phyloP scores from a whole-genome alignment of 2,329 filamentous ascomycete genomes.

The Paracorniculantispora psalliotae region DNA sequence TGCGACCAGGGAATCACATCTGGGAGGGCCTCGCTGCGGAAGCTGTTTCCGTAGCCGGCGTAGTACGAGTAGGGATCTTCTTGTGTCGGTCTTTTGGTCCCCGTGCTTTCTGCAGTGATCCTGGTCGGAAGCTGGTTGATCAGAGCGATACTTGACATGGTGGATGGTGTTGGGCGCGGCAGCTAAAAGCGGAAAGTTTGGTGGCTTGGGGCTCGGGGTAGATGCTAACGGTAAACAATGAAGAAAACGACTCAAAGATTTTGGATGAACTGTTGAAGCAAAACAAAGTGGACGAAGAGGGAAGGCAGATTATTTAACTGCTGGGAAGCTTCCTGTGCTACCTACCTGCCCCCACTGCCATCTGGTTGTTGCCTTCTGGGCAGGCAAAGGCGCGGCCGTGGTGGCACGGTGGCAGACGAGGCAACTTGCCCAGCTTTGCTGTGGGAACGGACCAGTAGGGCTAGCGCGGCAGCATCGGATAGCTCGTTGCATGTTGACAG shows the following conservation, averaged over 20 bases:
- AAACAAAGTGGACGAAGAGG: not conserved
- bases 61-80: constrained; percentile 48
- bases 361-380: not conserved
- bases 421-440: not conserved
- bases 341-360: constrained; percentile 6
- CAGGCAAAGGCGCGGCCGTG: constrained; percentile 3
- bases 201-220: no score
- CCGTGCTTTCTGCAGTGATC: constrained; percentile 18
- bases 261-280: not conserved
- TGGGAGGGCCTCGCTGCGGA: constrained; percentile 42
- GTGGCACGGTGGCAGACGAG: not conserved
- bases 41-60: constrained; percentile 50
- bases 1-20: constrained; percentile 39
- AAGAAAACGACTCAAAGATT: not conserved
- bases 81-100: constrained; percentile 19
- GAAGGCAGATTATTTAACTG: constrained; percentile 4
- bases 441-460: not conserved
- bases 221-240: no score
- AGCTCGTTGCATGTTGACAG: no score
- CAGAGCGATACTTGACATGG: no score
- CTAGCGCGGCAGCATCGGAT: not conserved
- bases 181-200: no score
- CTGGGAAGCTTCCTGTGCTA: constrained; percentile 8
- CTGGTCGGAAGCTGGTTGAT: constrained; percentile 15
- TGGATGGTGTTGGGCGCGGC: no score